phyloP scores from a whole-genome alignment of 1,284 basidiomycete species.

The Rhodotorula sp. region DNA sequence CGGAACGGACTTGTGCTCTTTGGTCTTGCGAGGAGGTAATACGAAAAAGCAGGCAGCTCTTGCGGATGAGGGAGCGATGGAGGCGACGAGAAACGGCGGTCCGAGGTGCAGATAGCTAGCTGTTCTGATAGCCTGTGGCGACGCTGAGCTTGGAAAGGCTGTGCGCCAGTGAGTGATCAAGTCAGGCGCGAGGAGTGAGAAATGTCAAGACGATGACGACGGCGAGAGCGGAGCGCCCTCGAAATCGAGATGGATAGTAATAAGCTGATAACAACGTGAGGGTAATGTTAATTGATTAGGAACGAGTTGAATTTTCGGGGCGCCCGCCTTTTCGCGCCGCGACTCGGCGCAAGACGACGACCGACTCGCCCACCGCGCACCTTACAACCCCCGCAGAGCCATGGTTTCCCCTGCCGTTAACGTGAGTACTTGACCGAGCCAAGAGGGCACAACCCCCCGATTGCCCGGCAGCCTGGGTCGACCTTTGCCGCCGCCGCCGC shows the following conservation, averaged over 20 bases:
- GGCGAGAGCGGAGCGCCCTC: neutral
- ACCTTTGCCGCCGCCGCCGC: neutral
- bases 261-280: neutral
- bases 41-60: neutral
- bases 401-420: constrained; percentile 28
- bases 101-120: too few relatives aligned
- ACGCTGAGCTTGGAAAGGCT: too few relatives aligned
- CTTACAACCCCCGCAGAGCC: neutral
- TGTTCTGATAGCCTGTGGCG: too few relatives aligned
- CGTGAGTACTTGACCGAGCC: constrained; percentile 8
- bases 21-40: too few relatives aligned
- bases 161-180: too few relatives aligned
- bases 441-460: neutral
- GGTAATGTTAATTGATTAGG: neutral
- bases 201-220: neutral
- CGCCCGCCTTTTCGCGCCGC: neutral
- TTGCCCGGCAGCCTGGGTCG: neutral
- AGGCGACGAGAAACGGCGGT: neutral
- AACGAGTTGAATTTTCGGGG: neutral
- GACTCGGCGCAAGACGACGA: neutral
- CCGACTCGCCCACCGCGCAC: neutral
- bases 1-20: too few relatives aligned
- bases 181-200: too few relatives aligned
- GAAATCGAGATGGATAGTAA: too few relatives aligned
- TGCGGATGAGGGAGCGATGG: neutral